Evolutionary conservation across 1,284 basidiomycete species (phyloP), one percentile per base, ranked within the genome.

Genomic region (Trametes hirsuta): DNA sequence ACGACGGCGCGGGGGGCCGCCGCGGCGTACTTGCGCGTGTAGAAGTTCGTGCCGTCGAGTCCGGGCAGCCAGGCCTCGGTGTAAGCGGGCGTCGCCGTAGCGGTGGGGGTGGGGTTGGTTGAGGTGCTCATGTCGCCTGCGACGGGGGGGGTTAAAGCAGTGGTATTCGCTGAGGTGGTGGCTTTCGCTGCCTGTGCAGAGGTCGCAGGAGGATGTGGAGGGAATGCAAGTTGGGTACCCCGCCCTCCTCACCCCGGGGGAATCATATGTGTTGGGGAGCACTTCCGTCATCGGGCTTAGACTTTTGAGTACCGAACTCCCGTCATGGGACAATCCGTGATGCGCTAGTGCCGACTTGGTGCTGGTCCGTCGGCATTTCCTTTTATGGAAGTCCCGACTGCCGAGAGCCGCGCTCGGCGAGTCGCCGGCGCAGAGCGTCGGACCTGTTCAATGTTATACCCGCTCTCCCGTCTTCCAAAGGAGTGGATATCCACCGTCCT

Each of bases 1-100:
- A 95, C 70, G 22, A 81, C 82, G 0, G 90, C 91, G 66, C 83
- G 86, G 11, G 85, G 71, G 24, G 76, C 54, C 45, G 72, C 69
- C 3, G 90, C 64, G 21, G 63, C 24, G 62, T 77, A 76, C 2
- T 69, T 72, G 24, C 76, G 76, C 24, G 80, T 81, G 70, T 77
- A 82, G 74, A 82, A 80, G 2, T 76, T 75, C 10, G 74, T 75
- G 40, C 71, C 71, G 41, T 76, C 75, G 11, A 69, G 71, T 1
- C 79, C 79, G 10, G 77, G 69, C 10, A 80, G 67, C 75, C 78
- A 83, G 6, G 54, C 53, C 48, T 74, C 72, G 39, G 57, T 53
- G 59, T 58, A 72, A 0, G 55, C 34, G 34, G 63, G 36, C 6
- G 61, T 47, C 41, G 44, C 4, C n/a, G 35, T 22, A 0, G 18